phyloP scores from a whole-genome alignment of 1,284 basidiomycete genomes.

The Vanrija pseudolonga region DNA sequence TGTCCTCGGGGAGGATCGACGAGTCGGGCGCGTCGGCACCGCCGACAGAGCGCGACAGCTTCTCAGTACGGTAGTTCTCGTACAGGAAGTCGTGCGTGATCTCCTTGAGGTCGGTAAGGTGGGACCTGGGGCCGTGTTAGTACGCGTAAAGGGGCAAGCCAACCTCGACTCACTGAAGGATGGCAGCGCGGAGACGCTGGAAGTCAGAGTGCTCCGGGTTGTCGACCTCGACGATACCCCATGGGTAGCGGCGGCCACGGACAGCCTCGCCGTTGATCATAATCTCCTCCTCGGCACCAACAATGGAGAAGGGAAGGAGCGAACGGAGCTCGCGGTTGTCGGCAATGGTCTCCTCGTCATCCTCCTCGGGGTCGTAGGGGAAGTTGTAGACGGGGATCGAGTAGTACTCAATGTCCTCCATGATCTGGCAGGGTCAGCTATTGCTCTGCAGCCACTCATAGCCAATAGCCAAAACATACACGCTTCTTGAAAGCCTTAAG shows the following conservation, averaged over 20 bases:
- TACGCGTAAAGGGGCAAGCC: slow-evolving; percentile 45
- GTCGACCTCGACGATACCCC: slow-evolving; percentile 98
- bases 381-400: slow-evolving; percentile 99
- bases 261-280: slow-evolving; percentile 87
- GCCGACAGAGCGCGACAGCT: slow-evolving; percentile 87
- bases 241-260: slow-evolving; percentile 89
- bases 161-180: slow-evolving; percentile 60
- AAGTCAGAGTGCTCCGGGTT: slow-evolving; percentile 99
- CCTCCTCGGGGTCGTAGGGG: slow-evolving; percentile 98
- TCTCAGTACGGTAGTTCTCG: slow-evolving; percentile 84
- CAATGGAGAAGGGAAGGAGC: slow-evolving; percentile 91
- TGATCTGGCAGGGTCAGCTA: slow-evolving; percentile 63
- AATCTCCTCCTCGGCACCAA: slow-evolving; percentile 96
- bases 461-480: slow-evolving; percentile 55
- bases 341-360: slow-evolving; percentile 97
- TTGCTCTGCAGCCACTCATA: background rate
- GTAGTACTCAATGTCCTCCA: slow-evolving; percentile 99
- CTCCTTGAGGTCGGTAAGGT: slow-evolving; percentile 85
- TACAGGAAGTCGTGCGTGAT: slow-evolving; percentile 85
- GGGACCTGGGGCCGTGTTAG: slow-evolving; percentile 61
- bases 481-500: slow-evolving; percentile 94
- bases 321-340: slow-evolving; percentile 93
- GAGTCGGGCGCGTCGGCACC: slow-evolving; percentile 81
- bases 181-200: slow-evolving; percentile 79
- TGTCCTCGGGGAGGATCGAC: slow-evolving; percentile 85